Percentiles rank a stretch among this genome's conserved stretches.
Evolutionary conservation across 768 basidiomycete genomes (phyloP).

Genomic region (Xerocomellus chrysenteron): DNA sequence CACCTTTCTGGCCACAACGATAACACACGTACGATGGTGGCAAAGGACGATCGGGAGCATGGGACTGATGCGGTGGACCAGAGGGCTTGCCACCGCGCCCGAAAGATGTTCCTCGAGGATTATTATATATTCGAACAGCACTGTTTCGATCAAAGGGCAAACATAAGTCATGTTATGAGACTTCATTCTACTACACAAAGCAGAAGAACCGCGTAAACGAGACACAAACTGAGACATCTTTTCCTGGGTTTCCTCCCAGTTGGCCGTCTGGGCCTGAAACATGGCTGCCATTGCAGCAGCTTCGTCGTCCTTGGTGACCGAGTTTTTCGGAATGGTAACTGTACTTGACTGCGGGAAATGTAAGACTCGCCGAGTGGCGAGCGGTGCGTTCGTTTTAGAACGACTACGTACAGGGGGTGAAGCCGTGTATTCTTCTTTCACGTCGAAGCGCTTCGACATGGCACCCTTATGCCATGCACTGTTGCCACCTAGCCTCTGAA

Average conservation of each 20-base stretch:
- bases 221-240: slow-evolving; percentile 98
- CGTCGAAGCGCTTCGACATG: slow-evolving; percentile 90
- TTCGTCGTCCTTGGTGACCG: slow-evolving; percentile 70
- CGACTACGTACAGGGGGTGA: slow-evolving; percentile 31
- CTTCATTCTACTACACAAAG: slow-evolving; percentile 61
- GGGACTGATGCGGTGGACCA: slow-evolving; percentile 41
- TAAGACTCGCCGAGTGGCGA: slow-evolving; percentile 27
- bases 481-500: slow-evolving; percentile 39
- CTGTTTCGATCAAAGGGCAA: slow-evolving; percentile 44
- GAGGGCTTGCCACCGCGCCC: slow-evolving; percentile 56
- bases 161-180: slow-evolving; percentile 71
- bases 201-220: slow-evolving; percentile 53
- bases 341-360: slow-evolving; percentile 36
- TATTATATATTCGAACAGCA: slow-evolving; percentile 65
- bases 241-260: slow-evolving; percentile 99
- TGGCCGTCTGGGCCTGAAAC: slow-evolving; percentile 90
- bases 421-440: slow-evolving; percentile 58
- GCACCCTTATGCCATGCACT: slow-evolving; percentile 66
- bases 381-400: slow-evolving; percentile 24
- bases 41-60: slow-evolving; percentile 71
- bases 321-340: slow-evolving; percentile 35
- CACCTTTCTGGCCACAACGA: slow-evolving; percentile 97
- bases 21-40: slow-evolving; percentile 98
- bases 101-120: slow-evolving; percentile 64
- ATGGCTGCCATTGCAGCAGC: slow-evolving; percentile 97